Base-by-base conservation (phyloP, 2,329 filamentous ascomycete species). In the Ilyonectria sp. region DNA sequence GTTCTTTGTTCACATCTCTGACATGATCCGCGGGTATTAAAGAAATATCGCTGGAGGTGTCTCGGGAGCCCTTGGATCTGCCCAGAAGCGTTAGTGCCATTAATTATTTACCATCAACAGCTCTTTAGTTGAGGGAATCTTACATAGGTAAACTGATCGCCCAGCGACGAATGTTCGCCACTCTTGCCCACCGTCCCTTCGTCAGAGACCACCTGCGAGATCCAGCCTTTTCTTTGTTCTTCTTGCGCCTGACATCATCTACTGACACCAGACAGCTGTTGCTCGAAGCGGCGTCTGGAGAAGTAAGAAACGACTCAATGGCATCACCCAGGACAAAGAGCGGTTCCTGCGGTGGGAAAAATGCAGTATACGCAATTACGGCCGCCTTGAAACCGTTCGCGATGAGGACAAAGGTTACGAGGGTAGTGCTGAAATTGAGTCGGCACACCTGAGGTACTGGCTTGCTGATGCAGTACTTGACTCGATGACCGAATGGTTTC, bases 241-340 rank as follows among this genome's bases (percentile, higher is more conserved):
- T 57, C 2, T 15, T 19, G 23, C 11, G 15, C n/a, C 60, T 67
- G 17, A 67, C 26, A 9, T 57, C 47, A 6, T 61, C 4, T 17
- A 21, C 33, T 8, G 60, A 26, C 15, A 33, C 67, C 17, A 69
- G 21, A 15, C 64, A 69, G 13, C 57, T 67, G 4, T 61, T 33
- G 23, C 31, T 65, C 2, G 66, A 68, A 5, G 26, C 29, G 2
- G 26, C 17, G 33, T 65, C 62, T 2, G 62, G 62, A 6, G 49
- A 47, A 9, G 26, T 31, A 4, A 65, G 21, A 35, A 65, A 65
- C 3, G 55, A 65, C 33, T 60, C n/a, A 15, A 69, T 69, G 2
- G 67, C 64, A 23, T 69, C 67, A 10, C 67, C 67, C 4, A 69
- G 54, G 6, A 58, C 52, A 8, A 69, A 29, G 13, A 69, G 29